Percentiles rank a stretch among this genome's conserved stretches.
Conservation (phyloP, 257 asterid species). For the Verbascum thapsus region DNA sequence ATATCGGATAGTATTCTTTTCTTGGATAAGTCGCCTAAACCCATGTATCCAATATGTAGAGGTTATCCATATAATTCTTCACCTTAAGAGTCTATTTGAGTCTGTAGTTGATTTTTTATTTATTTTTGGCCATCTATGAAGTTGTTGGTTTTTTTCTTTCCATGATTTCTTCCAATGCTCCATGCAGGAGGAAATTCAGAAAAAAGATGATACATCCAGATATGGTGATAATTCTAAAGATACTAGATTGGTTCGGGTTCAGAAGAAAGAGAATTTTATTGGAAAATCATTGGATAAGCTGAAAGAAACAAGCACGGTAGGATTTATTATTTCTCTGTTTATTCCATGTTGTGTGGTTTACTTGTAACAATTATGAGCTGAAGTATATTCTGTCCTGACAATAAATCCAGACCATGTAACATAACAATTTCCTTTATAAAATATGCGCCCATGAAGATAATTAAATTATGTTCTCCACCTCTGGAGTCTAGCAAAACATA, state of each 20-base stretch:
- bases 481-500: no score
- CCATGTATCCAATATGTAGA: neutral
- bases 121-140: conserved; percentile 23
- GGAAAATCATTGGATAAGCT: conserved; percentile 85
- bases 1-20: no score
- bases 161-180: conserved; percentile 29
- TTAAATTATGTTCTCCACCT: no score
- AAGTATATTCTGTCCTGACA: conserved; percentile 18
- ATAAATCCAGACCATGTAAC: no score
- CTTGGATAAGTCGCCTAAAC: conserved; percentile 21
- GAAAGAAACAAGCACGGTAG: conserved; percentile 90
- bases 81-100: neutral
- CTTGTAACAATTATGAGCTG: conserved; percentile 22
- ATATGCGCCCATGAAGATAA: no score
- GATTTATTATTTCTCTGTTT: no score
- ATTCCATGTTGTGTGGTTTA: conserved; percentile 9
- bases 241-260: conserved; percentile 45
- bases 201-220: conserved; percentile 44
- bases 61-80: conserved; percentile 9
- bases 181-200: conserved; percentile 70
- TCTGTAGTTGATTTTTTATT: conserved; percentile 4
- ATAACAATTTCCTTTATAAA: no score
- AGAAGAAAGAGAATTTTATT: conserved; percentile 69
- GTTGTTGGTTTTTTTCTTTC: conserved; percentile 19
- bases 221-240: conserved; percentile 43